These are phyloP conservation scores for Solanum lignicaule DNA, from an alignment of 257 asterid species.

Conservation along the genomic window DNA sequence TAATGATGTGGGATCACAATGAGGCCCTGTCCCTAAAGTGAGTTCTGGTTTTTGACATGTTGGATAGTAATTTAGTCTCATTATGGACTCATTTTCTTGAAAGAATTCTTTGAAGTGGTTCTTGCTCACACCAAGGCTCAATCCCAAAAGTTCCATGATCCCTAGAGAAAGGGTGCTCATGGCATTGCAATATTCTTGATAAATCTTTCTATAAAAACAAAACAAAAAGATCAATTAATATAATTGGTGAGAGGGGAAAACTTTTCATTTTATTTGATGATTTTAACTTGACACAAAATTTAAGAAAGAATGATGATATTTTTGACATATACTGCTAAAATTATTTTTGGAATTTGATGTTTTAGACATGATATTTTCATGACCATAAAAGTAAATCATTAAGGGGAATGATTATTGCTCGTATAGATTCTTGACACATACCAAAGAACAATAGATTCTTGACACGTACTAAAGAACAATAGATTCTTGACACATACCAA, in stretches of 20 bases:
- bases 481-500: neutral
- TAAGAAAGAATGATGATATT: neutral
- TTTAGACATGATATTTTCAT: neutral
- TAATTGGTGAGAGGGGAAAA: neutral
- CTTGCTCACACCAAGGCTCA: slow-evolving; percentile 9
- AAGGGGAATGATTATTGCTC: too few relatives aligned
- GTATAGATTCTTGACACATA: neutral
- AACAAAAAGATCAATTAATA: neutral
- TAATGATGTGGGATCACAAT: slow-evolving; percentile 17
- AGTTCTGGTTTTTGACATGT: slow-evolving; percentile 8
- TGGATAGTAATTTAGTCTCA: slow-evolving; percentile 16
- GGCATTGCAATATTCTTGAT: slow-evolving; percentile 10
- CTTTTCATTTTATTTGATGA: neutral
- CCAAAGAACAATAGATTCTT: too few relatives aligned
- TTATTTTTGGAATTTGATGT: neutral
- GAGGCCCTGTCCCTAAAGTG: slow-evolving; percentile 17
- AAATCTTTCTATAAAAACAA: neutral
- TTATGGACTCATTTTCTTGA: neutral
- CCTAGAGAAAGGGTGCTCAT: neutral
- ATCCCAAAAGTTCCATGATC: slow-evolving; percentile 12
- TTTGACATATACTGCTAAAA: neutral
- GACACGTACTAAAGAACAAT: too few relatives aligned
- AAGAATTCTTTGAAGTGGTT: slow-evolving; percentile 2
- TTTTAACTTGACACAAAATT: neutral
- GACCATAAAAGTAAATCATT: neutral